Conservation (phyloP, 176 grass and related monocot species). For the Cymbopogon citratus region DNA sequence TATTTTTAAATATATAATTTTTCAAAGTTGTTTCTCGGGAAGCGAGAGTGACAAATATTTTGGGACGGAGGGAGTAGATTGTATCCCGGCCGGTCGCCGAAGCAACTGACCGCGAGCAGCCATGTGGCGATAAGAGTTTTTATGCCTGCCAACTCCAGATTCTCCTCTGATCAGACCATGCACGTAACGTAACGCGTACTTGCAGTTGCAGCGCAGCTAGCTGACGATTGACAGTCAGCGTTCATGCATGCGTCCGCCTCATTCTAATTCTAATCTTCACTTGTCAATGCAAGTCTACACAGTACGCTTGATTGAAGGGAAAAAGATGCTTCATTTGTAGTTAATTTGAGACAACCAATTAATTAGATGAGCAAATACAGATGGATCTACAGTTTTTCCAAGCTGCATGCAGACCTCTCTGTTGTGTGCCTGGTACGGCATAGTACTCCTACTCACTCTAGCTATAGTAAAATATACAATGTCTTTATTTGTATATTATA, state of each 20-base stretch:
- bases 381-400: not conserved
- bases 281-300: not conserved
- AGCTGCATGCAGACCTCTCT: not conserved
- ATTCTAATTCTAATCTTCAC: not conserved
- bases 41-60: too few relatives aligned
- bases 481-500: too few relatives aligned
- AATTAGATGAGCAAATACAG: not conserved
- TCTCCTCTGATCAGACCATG: conserved; percentile 1
- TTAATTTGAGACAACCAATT: not conserved
- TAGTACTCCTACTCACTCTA: not conserved
- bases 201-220: not conserved
- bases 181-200: not conserved
- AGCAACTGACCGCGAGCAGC: too few relatives aligned
- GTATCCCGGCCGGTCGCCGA: too few relatives aligned
- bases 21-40: too few relatives aligned
- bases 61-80: too few relatives aligned
- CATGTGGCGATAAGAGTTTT: conserved; percentile 4
- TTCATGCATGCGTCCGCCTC: not conserved
- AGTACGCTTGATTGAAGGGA: not conserved
- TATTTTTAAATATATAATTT: too few relatives aligned
- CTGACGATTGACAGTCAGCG: conserved; percentile 1
- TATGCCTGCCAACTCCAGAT: not conserved
- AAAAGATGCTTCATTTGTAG: not conserved
- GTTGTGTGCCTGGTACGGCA: not conserved
- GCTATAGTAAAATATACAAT: not conserved